Evolutionary conservation across 2,329 filamentous ascomycete genomes (phyloP).

Genomic region (Sarocladium oryzae): DNA sequence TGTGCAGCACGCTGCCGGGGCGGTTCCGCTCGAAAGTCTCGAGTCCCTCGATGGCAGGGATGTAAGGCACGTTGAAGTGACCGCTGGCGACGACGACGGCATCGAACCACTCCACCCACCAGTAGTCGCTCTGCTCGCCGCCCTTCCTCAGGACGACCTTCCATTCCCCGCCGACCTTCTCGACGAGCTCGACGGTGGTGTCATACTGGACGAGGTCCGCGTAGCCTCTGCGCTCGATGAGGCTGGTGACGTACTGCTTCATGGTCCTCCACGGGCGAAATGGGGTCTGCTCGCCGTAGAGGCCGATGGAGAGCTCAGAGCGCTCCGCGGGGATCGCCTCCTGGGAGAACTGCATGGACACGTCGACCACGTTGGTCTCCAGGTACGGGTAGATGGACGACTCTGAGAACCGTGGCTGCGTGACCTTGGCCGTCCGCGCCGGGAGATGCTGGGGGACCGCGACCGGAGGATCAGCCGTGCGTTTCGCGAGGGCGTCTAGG

Average conservation of each 20-base stretch:
- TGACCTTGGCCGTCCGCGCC: conserved; percentile 31
- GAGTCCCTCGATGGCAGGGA: conserved; percentile 43
- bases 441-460: conserved; percentile 42
- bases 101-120: conserved; percentile 59
- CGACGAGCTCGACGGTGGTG: conserved; percentile 55
- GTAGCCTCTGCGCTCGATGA: conserved; percentile 48
- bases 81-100: conserved; percentile 55
- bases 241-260: conserved; percentile 43
- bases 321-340: conserved; percentile 41
- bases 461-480: conserved; percentile 43
- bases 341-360: conserved; percentile 54
- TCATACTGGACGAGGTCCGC: conserved; percentile 45
- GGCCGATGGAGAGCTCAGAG: conserved; percentile 22
- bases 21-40: conserved; percentile 36
- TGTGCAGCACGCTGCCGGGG: conserved; percentile 47
- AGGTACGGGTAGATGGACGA: conserved; percentile 56
- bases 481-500: conserved; percentile 37
- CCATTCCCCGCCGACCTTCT: conserved; percentile 46
- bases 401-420: conserved; percentile 45
- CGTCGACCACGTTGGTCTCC: conserved; percentile 57
- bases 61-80: conserved; percentile 53
- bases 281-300: conserved; percentile 50
- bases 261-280: conserved; percentile 57
- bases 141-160: conserved; percentile 39
- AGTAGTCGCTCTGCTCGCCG: conserved; percentile 40